phyloP scores from a whole-genome alignment of 768 basidiomycete genomes.

The Collybia sordida region DNA sequence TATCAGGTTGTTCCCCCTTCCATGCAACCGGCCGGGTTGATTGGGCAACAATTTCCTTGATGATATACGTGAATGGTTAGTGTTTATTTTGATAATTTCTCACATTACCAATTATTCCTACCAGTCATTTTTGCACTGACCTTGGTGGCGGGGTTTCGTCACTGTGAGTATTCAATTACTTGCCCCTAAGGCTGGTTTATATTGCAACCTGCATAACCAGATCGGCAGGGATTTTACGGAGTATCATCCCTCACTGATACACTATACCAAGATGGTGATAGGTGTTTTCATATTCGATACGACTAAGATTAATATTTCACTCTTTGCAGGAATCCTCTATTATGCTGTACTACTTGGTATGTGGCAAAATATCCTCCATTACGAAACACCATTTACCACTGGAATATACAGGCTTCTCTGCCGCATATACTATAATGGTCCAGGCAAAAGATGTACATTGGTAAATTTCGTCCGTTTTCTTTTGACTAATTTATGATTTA shows the following conservation, averaged over 20 bases:
- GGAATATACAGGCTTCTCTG: no score
- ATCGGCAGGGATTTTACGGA: background rate
- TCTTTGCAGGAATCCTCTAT: no score
- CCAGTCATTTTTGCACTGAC: conserved; percentile 2
- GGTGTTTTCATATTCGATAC: no score
- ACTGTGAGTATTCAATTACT: background rate
- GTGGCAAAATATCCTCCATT: no score
- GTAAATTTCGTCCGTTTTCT: no score
- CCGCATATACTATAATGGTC: no score
- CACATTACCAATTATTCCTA: background rate
- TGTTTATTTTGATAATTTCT: background rate
- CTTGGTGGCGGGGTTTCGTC: background rate
- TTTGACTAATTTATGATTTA: no score
- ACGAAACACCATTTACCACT: no score
- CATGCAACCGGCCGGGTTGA: background rate
- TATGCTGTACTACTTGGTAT: no score
- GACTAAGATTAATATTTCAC: no score
- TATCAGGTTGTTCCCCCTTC: background rate
- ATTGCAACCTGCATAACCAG: background rate
- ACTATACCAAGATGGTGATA: background rate
- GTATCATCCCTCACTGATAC: background rate
- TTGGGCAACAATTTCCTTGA: background rate
- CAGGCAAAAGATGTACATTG: no score
- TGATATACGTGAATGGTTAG: background rate
- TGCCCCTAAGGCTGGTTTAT: background rate